Base-by-base conservation (phyloP, 2,329 filamentous ascomycete genomes). In the Thermoascus crustaceus region DNA sequence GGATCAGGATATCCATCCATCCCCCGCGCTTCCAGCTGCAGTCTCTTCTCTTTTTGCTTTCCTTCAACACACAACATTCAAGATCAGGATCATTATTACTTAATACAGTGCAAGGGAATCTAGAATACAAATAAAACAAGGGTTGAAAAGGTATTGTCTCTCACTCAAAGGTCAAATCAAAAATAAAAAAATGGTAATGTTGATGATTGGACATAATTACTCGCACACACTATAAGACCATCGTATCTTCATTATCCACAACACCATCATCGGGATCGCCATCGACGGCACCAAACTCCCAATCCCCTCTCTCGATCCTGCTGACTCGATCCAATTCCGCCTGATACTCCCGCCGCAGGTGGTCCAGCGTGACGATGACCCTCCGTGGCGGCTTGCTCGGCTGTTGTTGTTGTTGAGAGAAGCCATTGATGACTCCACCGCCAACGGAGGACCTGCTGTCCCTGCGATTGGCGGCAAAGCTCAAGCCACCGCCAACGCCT, bases 291-390 rank as follows among this genome's bases (percentile, higher is more conserved):
- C 64, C 70, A 55, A 95, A 85, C 10, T 83, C 82, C 69, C 93
- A 95, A 55, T 93, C 79, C 39, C 93, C 87, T 54, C 85, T 84
- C 62, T 91, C 80, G 57, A 95, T 87, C 35, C 85, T 82, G 34
- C 82, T 85, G 47, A 91, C 82, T 43, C 86, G 75, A 62, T 98
- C 91, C 53, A 98, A 66, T 61, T 96, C 87, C 16, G 75, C 77
- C 63, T 94, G 85, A 58, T 95, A 98, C 56, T 89, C 83, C 60
- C 82, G 85, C 52, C 88, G 75, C 34, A 96, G 69, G 57, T 94
- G 88, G 19, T 82, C 82, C 36, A 98, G 66, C 20, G 85, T 94
- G 10, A 96, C 74, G 22, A 96, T 78, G 55, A 76, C 81, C 42
- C 88, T 78, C 66, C 81, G 82, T 49, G 50, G 60, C 47, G 47